A percentile compares a stretch with the other conserved stretches of the same genome.
Evolutionary conservation across 805 yeast species (phyloP).

Genomic region (Komagataella phaffii): DNA sequence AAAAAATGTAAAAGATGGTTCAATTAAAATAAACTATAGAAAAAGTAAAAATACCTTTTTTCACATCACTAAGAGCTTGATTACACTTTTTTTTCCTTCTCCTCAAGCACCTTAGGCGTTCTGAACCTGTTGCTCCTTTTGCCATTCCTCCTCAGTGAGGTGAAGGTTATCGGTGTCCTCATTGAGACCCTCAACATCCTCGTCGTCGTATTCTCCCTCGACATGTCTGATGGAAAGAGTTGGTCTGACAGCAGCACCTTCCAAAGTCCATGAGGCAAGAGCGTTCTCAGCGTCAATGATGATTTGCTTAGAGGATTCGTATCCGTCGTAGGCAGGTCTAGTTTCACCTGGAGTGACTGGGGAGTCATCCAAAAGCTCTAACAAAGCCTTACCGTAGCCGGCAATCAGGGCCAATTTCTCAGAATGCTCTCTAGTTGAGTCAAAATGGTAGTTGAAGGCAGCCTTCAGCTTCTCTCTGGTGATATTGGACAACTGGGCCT

Average conservation of each 20-base stretch:
- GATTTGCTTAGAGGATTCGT: slow-evolving; percentile 79
- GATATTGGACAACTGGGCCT: slow-evolving; percentile 80
- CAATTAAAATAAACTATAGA: not conserved
- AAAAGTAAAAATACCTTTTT: not conserved
- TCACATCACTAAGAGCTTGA: not conserved
- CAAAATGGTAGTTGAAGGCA: slow-evolving; percentile 75
- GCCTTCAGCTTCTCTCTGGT: slow-evolving; percentile 81
- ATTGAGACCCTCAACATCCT: slow-evolving; percentile 35
- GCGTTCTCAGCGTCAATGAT: slow-evolving; percentile 79
- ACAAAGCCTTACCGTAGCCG: slow-evolving; percentile 78
- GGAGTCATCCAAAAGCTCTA: slow-evolving; percentile 72
- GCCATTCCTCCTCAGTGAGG: slow-evolving; percentile 40
- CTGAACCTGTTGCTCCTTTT: not conserved
- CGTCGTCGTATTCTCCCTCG: slow-evolving; percentile 34
- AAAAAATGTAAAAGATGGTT: not conserved
- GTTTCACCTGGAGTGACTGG: slow-evolving; percentile 90
- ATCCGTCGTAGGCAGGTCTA: slow-evolving; percentile 81
- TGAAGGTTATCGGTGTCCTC: slow-evolving; percentile 34
- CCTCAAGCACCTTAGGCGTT: not conserved
- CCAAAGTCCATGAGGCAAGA: slow-evolving; percentile 74
- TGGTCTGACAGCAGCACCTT: slow-evolving; percentile 72
- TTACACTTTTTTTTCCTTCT: not conserved
- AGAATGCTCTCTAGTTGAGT: slow-evolving; percentile 73
- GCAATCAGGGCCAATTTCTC: slow-evolving; percentile 80
- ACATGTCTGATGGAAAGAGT: slow-evolving; percentile 51